Evolutionary conservation across 495 filamentous ascomycete genomes (phyloP).

Genomic region (Glutinoglossum americanum): DNA sequence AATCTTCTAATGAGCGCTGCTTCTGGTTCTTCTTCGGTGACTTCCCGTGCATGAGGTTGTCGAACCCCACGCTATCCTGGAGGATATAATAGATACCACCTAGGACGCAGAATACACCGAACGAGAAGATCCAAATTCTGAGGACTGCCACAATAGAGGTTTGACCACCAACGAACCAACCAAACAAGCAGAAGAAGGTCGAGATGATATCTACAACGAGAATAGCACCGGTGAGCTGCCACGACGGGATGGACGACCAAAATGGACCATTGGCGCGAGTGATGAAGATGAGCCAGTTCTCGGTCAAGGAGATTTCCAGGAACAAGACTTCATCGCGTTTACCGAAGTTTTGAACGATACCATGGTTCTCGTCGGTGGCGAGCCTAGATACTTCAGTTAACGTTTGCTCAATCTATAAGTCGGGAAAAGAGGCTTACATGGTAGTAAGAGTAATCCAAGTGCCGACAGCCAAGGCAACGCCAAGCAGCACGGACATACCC

Average conservation of each 20-base stretch:
- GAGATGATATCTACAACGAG: conserved; percentile 61
- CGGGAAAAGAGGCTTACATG: conserved; percentile 22
- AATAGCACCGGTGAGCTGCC: conserved; percentile 57
- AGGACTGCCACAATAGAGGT: conserved; percentile 61
- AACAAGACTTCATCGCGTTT: conserved; percentile 65
- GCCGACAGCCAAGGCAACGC: conserved; percentile 55
- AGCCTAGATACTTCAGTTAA: not conserved
- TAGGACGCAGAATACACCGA: conserved; percentile 61
- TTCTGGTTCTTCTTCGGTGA: conserved; percentile 49
- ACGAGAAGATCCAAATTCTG: conserved; percentile 76
- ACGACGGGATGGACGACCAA: conserved; percentile 67
- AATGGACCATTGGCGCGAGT: conserved; percentile 74
- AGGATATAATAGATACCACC: conserved; percentile 51
- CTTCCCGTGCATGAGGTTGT: conserved; percentile 86
- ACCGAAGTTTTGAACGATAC: conserved; percentile 76
- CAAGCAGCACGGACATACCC: conserved; percentile 73
- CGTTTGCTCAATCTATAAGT: not conserved
- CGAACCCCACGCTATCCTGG: conserved; percentile 52
- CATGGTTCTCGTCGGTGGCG: conserved; percentile 37
- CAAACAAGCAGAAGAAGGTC: conserved; percentile 64
- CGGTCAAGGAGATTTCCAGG: conserved; percentile 72
- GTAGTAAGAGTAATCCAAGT: conserved; percentile 71
- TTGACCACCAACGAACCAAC: conserved; percentile 44
- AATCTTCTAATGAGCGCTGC: conserved; percentile 65
- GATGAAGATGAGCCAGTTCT: conserved; percentile 96